Conservation (phyloP, 768 basidiomycete genomes). For the Boletus fagicola region DNA sequence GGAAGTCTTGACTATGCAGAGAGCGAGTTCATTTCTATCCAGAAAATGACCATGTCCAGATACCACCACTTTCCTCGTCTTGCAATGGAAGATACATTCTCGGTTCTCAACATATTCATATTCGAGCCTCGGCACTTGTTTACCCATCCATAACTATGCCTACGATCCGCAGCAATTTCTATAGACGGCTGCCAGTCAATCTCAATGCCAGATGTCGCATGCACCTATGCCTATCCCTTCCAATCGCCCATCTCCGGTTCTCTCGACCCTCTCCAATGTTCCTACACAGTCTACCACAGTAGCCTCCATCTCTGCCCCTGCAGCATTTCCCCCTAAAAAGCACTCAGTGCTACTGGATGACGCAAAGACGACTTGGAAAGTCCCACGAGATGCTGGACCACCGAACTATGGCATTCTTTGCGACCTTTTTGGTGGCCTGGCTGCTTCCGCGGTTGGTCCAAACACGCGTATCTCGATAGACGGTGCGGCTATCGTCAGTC, state of each 20-base stretch:
- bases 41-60: too few species aligned
- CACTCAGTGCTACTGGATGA: slow-evolving; percentile 62
- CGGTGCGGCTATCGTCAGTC: neutral
- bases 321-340: slow-evolving; percentile 21
- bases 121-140: too few species aligned
- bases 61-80: too few species aligned
- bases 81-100: too few species aligned
- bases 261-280: slow-evolving; percentile 16
- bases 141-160: too few species aligned
- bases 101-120: too few species aligned
- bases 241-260: slow-evolving; percentile 10
- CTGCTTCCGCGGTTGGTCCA: slow-evolving; percentile 30
- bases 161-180: too few species aligned
- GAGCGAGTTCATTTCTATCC: too few species aligned
- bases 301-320: neutral
- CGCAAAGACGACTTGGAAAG: slow-evolving; percentile 35
- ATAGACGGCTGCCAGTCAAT: neutral
- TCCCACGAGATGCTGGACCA: slow-evolving; percentile 18
- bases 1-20: too few species aligned
- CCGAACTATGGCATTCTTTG: slow-evolving; percentile 66
- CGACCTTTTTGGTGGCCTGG: slow-evolving; percentile 46
- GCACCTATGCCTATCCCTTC: slow-evolving; percentile 28
- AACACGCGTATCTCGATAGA: slow-evolving; percentile 10
- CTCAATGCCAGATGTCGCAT: slow-evolving; percentile 1
- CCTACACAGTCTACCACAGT: neutral